Evolutionary conservation across 1,284 basidiomycete genomes (phyloP).

Genomic region (Tausonia pullulans): DNA sequence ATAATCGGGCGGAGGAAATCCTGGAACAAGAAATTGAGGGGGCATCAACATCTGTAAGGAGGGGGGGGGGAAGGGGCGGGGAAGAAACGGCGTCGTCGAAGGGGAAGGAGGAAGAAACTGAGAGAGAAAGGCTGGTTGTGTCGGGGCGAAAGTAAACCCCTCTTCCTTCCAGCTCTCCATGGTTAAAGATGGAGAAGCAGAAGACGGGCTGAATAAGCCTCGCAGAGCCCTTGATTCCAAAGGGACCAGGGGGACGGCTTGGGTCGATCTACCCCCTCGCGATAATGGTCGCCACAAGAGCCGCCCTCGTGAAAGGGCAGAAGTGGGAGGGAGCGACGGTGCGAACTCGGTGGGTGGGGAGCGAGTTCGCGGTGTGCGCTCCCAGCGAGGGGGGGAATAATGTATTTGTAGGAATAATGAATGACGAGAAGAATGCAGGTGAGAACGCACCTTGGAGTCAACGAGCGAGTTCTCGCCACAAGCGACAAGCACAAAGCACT

Average conservation of each 20-base stretch:
- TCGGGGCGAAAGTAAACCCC: constrained; percentile 16
- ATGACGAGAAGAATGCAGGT: not conserved
- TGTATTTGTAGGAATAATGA: not conserved
- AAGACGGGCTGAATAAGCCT: constrained; percentile 16
- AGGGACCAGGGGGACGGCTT: not conserved
- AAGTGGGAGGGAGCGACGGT: not conserved
- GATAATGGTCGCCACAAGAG: too few relatives aligned
- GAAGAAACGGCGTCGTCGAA: not conserved
- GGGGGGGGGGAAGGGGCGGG: not conserved
- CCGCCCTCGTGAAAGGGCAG: not conserved
- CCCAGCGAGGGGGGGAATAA: not conserved
- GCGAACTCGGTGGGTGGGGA: not conserved
- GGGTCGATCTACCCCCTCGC: constrained; percentile 8
- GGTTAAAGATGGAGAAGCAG: constrained; percentile 3
- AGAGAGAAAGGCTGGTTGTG: not conserved
- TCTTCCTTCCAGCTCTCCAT: constrained; percentile 4
- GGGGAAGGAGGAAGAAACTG: not conserved
- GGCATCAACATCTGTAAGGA: not conserved
- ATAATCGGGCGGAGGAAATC: constrained; percentile 86
- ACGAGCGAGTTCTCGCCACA: constrained; percentile 89
- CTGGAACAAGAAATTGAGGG: constrained; percentile 31
- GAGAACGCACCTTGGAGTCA: constrained; percentile 54
- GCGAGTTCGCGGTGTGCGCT: not conserved
- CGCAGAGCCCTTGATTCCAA: not conserved
- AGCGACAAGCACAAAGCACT: constrained; percentile 89